A percentile compares a stretch with the other conserved stretches of the same genome.
phyloP scores from a whole-genome alignment of 108 stramenopile species.

The Skeletonema tropicum region DNA sequence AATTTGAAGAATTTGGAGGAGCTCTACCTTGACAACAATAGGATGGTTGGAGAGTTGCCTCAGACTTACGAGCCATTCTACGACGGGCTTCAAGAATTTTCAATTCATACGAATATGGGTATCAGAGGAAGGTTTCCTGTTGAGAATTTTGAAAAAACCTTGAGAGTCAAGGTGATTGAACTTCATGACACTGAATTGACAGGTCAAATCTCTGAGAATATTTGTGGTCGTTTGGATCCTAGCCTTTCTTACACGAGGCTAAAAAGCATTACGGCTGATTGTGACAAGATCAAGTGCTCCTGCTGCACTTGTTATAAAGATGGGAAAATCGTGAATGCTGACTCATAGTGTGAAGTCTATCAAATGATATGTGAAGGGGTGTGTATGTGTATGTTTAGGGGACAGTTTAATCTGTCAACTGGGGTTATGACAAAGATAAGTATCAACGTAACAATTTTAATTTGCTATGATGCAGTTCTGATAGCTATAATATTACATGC shows the following conservation, averaged over 20 bases:
- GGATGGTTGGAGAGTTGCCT: slow-evolving; percentile 30
- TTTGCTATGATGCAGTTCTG: not conserved
- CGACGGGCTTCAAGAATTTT: slow-evolving; percentile 32
- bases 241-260: slow-evolving; percentile 27
- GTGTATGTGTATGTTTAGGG: not conserved
- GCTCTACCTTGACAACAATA: slow-evolving; percentile 33
- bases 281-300: slow-evolving; percentile 26
- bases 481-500: not conserved
- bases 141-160: slow-evolving; percentile 16
- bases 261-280: slow-evolving; percentile 25
- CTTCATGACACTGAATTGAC: slow-evolving; percentile 33
- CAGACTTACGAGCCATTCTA: slow-evolving; percentile 40
- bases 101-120: slow-evolving; percentile 18
- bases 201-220: slow-evolving; percentile 23
- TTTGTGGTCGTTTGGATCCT: slow-evolving; percentile 36
- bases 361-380: not conserved
- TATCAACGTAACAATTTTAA: too few relatives aligned
- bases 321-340: not conserved
- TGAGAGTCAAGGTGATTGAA: slow-evolving; percentile 24
- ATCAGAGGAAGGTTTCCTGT: slow-evolving; percentile 29
- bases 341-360: not conserved
- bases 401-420: not conserved
- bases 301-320: slow-evolving; percentile 27
- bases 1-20: slow-evolving; percentile 37
- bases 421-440: not conserved